phyloP scores from a whole-genome alignment of 2,329 filamentous ascomycete species.

The Madurella mycetomatis region DNA sequence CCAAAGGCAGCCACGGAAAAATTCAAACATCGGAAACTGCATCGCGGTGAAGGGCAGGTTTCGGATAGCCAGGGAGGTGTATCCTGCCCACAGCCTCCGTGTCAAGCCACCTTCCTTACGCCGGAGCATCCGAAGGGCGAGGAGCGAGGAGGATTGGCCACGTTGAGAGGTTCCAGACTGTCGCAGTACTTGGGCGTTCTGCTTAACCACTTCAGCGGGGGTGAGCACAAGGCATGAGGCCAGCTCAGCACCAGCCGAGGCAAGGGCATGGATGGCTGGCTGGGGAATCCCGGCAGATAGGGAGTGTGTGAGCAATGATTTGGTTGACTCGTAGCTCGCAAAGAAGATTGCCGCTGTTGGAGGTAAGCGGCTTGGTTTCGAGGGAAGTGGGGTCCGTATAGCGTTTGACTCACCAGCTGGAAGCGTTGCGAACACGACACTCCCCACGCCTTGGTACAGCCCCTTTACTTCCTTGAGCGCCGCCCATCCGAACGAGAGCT shows the following conservation, averaged over 20 bases:
- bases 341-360: slow-evolving; percentile 75
- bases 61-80: slow-evolving; percentile 73
- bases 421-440: slow-evolving; percentile 79
- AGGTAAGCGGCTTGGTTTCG: neutral
- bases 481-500: slow-evolving; percentile 53
- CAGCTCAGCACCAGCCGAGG: slow-evolving; percentile 73
- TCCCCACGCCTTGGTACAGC: slow-evolving; percentile 82
- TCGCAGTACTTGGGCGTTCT: slow-evolving; percentile 81
- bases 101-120: slow-evolving; percentile 48
- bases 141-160: slow-evolving; percentile 40
- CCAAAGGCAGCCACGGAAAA: slow-evolving; percentile 55
- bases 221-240: slow-evolving; percentile 84
- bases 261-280: slow-evolving; percentile 65
- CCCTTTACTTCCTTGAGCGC: slow-evolving; percentile 56
- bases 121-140: slow-evolving; percentile 43
- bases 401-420: slow-evolving; percentile 60
- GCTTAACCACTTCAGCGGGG: slow-evolving; percentile 86
- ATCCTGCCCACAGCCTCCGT: slow-evolving; percentile 64
- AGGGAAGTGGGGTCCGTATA: neutral
- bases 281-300: slow-evolving; percentile 52
- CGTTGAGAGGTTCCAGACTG: slow-evolving; percentile 27
- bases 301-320: slow-evolving; percentile 53
- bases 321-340: slow-evolving; percentile 78
- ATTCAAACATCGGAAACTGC: slow-evolving; percentile 84
- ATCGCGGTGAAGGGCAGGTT: slow-evolving; percentile 85